phyloP scores from a whole-genome alignment of 164 flowering plant genomes.

The Vitis labrusca region DNA sequence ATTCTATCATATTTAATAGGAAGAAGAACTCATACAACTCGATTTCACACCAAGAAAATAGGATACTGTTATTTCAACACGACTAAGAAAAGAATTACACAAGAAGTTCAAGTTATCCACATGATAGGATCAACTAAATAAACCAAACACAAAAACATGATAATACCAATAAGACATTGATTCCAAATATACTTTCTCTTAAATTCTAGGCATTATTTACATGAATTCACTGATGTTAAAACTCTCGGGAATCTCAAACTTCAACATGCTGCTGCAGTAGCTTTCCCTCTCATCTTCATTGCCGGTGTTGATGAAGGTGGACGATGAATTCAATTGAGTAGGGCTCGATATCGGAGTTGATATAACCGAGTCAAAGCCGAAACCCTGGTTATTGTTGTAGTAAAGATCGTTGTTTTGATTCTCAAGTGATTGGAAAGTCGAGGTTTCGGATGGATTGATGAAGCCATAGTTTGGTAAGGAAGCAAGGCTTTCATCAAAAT shows the following conservation, averaged over 20 bases:
- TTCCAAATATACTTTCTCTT: no score
- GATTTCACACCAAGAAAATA: no score
- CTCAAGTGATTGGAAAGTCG: neutral
- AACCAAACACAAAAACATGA: no score
- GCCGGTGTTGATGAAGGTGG: slow-evolving; percentile 23
- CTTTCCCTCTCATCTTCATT: slow-evolving; percentile 34
- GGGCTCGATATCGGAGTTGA: slow-evolving; percentile 32
- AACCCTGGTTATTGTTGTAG: slow-evolving; percentile 1
- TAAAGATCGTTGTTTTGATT: neutral
- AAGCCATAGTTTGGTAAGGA: slow-evolving; percentile 3
- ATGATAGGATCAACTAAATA: no score
- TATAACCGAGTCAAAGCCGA: slow-evolving; percentile 25
- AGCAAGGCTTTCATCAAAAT: neutral
- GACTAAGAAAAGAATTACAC: no score
- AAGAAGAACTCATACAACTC: no score
- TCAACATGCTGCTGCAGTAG: slow-evolving; percentile 26
- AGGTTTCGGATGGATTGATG: slow-evolving; percentile 3
- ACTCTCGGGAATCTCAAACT: slow-evolving; percentile 40
- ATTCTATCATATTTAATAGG: no score
- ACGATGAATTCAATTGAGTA: slow-evolving; percentile 28
- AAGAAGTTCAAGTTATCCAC: no score
- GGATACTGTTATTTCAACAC: no score
- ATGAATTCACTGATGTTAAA: slow-evolving; percentile 28
- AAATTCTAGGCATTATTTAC: slow-evolving; percentile 9
- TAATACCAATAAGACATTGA: no score